Evolutionary conservation across 768 basidiomycete species (phyloP).

Genomic region (Russula brevipes): DNA sequence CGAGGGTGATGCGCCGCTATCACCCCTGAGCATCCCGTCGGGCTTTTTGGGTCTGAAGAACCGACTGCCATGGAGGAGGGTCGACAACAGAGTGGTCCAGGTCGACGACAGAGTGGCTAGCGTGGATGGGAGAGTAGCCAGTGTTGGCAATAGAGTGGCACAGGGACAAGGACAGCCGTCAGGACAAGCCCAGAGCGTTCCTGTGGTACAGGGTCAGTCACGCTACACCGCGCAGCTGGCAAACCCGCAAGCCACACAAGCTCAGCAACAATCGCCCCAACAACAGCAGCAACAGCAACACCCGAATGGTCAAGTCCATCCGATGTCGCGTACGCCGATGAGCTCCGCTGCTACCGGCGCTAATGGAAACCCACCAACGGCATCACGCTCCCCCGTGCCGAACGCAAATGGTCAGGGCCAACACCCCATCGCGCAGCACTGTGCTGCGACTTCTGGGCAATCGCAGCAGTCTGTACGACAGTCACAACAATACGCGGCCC

Average conservation of each 20-base stretch:
- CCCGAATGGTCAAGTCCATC: slow-evolving; percentile 26
- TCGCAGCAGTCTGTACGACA: slow-evolving; percentile 7
- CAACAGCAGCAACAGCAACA: slow-evolving; percentile 27
- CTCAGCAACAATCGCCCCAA: slow-evolving; percentile 13
- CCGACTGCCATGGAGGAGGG: too few relatives aligned
- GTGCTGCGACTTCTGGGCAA: slow-evolving; percentile 4
- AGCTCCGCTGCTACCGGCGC: background rate
- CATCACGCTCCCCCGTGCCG: slow-evolving; percentile 22
- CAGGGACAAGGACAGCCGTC: slow-evolving; percentile 18
- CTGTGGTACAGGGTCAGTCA: background rate
- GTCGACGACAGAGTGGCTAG: too few relatives aligned
- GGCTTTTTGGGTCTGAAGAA: slow-evolving; percentile 11
- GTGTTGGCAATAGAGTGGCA: too few relatives aligned
- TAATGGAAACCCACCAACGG: slow-evolving; percentile 11
- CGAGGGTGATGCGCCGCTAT: background rate
- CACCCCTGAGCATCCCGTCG: background rate
- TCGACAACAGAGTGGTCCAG: too few relatives aligned
- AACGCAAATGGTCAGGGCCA: slow-evolving; percentile 25
- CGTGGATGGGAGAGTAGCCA: too few relatives aligned
- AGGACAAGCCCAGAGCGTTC: slow-evolving; percentile 8
- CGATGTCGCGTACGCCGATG: slow-evolving; percentile 26
- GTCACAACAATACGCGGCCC: slow-evolving; percentile 17
- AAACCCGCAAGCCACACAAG: slow-evolving; percentile 20
- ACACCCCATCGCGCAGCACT: slow-evolving; percentile 14
- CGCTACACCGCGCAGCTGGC: slow-evolving; percentile 13